These are phyloP conservation scores for Pulveroboletus sp. DNA, from an alignment of 768 basidiomycete genomes.

Conservation along the genomic window DNA sequence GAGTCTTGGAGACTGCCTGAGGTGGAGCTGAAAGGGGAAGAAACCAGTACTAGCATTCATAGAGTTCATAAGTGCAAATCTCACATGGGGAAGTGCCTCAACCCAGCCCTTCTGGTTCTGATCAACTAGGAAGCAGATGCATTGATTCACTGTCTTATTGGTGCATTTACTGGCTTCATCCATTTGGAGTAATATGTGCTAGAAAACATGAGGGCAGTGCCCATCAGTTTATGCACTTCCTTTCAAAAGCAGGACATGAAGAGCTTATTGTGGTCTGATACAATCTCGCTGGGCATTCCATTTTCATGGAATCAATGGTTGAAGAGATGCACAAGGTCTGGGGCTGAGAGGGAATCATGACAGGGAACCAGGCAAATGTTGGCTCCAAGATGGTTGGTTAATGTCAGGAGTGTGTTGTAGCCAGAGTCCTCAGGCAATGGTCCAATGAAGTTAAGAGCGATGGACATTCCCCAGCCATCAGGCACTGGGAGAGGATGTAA, in stretches of 20 bases:
- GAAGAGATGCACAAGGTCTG: neutral
- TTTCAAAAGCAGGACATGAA: constrained; percentile 29
- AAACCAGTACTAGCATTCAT: neutral
- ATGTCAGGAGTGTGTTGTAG: constrained; percentile 24
- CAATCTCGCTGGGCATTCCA: constrained; percentile 7
- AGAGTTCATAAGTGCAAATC: constrained; percentile 21
- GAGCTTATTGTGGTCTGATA: constrained; percentile 25
- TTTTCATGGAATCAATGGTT: constrained; percentile 20
- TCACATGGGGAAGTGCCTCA: constrained; percentile 17
- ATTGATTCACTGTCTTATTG: too few species aligned
- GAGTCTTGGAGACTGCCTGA: neutral
- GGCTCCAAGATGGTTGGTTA: constrained; percentile 22
- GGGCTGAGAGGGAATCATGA: neutral
- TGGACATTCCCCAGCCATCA: too few species aligned
- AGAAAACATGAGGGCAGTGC: too few species aligned
- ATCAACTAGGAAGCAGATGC: too few species aligned
- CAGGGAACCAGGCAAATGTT: constrained; percentile 16
- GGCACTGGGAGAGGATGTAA: too few species aligned
- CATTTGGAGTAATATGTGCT: too few species aligned
- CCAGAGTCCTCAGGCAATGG: constrained; percentile 33
- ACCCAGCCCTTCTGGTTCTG: constrained; percentile 31
- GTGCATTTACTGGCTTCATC: too few species aligned
- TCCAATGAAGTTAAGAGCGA: constrained; percentile 32
- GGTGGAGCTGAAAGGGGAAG: neutral
- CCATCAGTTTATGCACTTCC: too few species aligned